Evolutionary conservation across 2,329 filamentous ascomycete genomes (phyloP), one percentile per base, ranked within the genome.

Genomic region (Lasiodiplodia sp.): DNA sequence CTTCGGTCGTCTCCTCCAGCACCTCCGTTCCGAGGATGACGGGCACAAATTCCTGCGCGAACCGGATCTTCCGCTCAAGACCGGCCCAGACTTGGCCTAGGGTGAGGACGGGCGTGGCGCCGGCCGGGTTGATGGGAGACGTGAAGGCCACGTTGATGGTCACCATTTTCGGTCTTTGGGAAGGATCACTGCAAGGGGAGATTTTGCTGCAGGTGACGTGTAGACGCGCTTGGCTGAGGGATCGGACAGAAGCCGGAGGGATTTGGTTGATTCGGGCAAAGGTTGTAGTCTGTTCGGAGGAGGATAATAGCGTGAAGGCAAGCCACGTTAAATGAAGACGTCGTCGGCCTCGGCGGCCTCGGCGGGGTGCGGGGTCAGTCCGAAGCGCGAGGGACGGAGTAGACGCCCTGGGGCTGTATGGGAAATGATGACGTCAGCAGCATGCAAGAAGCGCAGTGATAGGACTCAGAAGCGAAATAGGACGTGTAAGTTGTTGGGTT

Each of bases 11-110:
- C 40, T 83, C 83, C 18, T 75, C 71, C 0, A 84, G 55, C 0
- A 85, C 80, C 31, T 78, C 74, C 70, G 79, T 83, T n/a, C 69
- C 72, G 12, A 72, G 72, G 68, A 85, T 85, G 2, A 81, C 76
- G 0, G 81, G 78, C 0, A 85, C 81, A 70, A 84, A 85, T 67
- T 83, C 81, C 52, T 83, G 76, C 6, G 82, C 80, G 68, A 78
- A 75, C 4, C 81, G 79, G 70, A 83, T 81, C 73, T 85, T 85
- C 69, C 79, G 77, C 69, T 83, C 79, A 14, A 85, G 78, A 16
- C 82, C 83, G 5, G 76, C 73, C 81, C 82, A 85, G 69, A 66
- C 37, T 70, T 82, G 79, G 6, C 72, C 52, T 25, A 71, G 72
- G 65, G 72, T 82, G 66, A 85, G 79, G 47, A 76, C 66, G 11